Base-by-base conservation (phyloP, 345 rosid genomes). In the Barbarea vulgaris region DNA sequence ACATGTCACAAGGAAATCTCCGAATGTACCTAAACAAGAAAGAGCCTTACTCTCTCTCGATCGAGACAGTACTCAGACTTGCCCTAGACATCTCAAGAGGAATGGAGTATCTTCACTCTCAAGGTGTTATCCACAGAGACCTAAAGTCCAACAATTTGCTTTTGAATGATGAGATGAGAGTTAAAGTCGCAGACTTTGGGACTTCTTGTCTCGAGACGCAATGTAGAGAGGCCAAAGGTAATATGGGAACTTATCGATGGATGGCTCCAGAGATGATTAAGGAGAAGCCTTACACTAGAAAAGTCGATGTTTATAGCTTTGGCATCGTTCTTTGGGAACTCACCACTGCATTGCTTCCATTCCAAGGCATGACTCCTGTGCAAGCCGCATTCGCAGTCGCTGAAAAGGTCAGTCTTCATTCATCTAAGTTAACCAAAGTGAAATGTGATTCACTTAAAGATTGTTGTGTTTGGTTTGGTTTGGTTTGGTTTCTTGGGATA, bases 301-400 rank as follows among this genome's bases (percentile, higher is more conserved):
- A 92, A 85, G 97, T 95, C 9, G 99, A 95, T 75, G 99, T 95
- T 9, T 95, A 95, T 48, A 95, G 99, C 81, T 95, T 95, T 7
- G 99, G 97, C 9, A 95, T 95, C 33, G 99, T 95, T 62, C 78
- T 95, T 46, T 95, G 99, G 99, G 99, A 95, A 87, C 97, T 95
- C 68, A 91, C 93, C 5, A 95, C 99, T 13, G 92, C 97, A 2
- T 78, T 95, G 86, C 99, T 95, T 81, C 99, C 99, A 6, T 95
- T 95, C 71, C 99, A 95, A 84, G 99, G 99, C 67, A 95, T 95
- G 97, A 95, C 97, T 54, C 99, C 99, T 1, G 97, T 95, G 63
- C 99, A 95, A 83, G 97, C 99, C 41, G 99, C 99, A 4, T 95
- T 92, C 37, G 97, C 99, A 9, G 99, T 92, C 19, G 97, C 99